phyloP scores from a whole-genome alignment of 352 stramenopile species.

The Globisporangium canariense region DNA sequence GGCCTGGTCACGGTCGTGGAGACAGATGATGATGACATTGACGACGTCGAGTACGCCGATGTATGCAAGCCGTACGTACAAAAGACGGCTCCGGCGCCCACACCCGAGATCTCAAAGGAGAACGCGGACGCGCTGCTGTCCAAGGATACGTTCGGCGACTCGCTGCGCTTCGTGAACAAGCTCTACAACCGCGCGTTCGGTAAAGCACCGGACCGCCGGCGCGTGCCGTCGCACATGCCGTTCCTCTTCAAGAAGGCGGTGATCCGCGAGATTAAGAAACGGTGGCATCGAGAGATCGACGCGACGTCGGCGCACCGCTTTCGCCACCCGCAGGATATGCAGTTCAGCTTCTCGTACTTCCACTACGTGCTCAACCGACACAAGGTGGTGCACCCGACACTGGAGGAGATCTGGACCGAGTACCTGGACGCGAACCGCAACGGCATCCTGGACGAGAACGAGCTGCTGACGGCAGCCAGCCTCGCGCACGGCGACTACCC shows the following conservation, averaged over 20 bases:
- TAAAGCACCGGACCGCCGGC: conserved; percentile 56
- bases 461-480: conserved; percentile 87
- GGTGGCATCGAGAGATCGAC: conserved; percentile 67
- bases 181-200: conserved; percentile 90
- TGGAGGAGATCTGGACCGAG: conserved; percentile 79
- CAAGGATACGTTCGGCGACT: conserved; percentile 91
- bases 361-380: conserved; percentile 91
- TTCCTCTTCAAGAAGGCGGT: conserved; percentile 89
- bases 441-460: conserved; percentile 88
- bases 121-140: conserved; percentile 61
- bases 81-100: not conserved
- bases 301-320: conserved; percentile 88
- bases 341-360: conserved; percentile 95
- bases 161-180: conserved; percentile 90
- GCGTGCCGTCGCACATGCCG: conserved; percentile 94
- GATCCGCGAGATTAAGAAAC: conserved; percentile 89
- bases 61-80: conserved; percentile 40
- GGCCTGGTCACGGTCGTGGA: conserved; percentile 39
- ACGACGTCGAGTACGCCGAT: conserved; percentile 71
- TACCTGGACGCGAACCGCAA: conserved; percentile 92
- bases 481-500: conserved; percentile 73
- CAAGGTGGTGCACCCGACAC: conserved; percentile 67
- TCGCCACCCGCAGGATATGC: conserved; percentile 90
- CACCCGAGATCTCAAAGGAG: conserved; percentile 23
- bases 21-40: conserved; percentile 47